A percentile compares a stretch with the other conserved stretches of the same genome.
Evolutionary conservation across 345 rosid species (phyloP).

Genomic region (Noccaea caerulescens): DNA sequence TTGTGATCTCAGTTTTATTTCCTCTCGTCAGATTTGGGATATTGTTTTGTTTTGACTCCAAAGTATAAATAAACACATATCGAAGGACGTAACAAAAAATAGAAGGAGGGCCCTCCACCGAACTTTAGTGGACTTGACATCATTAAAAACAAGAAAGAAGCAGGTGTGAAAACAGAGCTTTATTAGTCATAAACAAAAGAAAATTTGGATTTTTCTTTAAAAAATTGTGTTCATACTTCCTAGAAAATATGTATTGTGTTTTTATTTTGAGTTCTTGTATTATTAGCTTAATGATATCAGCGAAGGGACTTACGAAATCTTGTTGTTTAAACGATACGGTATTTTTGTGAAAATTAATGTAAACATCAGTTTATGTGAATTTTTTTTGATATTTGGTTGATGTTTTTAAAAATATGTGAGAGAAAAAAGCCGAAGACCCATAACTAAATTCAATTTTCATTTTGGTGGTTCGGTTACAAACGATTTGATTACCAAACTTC

Average conservation of each 20-base stretch:
- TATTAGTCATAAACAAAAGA: background rate
- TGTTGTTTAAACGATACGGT: too few species aligned
- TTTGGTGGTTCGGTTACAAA: too few species aligned
- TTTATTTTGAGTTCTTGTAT: background rate
- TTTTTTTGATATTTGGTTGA: too few species aligned
- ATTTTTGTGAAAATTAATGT: too few species aligned
- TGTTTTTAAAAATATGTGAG: too few species aligned
- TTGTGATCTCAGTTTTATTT: background rate
- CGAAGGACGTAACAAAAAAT: background rate
- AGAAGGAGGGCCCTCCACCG: too few species aligned
- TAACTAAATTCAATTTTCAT: too few species aligned
- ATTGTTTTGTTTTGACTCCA: background rate
- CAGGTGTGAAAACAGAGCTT: conserved; percentile 29
- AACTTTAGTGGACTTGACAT: conserved; percentile 7
- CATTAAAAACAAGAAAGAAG: background rate
- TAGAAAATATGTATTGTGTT: background rate
- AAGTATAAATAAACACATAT: background rate
- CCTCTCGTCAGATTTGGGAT: background rate
- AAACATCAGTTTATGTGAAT: too few species aligned
- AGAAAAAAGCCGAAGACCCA: too few species aligned
- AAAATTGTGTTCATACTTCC: conserved; percentile 33
- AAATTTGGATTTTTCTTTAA: conserved; percentile 23
- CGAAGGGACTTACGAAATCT: too few species aligned
- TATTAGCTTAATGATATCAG: too few species aligned
- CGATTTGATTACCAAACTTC: background rate